Percentiles rank a stretch among this genome's conserved stretches.
phyloP scores from a whole-genome alignment of 345 rosid species.

The Ceriops tagal region DNA sequence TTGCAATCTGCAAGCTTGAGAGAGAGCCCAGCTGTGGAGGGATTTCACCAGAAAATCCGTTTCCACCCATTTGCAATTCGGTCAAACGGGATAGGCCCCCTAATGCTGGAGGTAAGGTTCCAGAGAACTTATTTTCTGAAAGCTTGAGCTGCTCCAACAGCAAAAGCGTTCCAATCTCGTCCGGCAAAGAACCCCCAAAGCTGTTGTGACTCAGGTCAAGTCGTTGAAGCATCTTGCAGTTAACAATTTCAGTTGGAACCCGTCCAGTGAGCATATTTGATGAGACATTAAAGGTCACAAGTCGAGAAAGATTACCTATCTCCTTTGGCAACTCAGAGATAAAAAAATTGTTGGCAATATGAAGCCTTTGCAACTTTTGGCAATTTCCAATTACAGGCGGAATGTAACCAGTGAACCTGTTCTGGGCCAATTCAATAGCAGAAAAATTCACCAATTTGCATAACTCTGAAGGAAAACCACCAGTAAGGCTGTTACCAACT shows the following conservation, averaged over 20 bases:
- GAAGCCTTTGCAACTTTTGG: conserved; percentile 60
- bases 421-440: conserved; percentile 69
- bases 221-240: conserved; percentile 66
- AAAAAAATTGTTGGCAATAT: conserved; percentile 60
- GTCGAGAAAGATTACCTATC: conserved; percentile 54
- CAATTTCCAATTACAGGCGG: conserved; percentile 57
- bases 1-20: conserved; percentile 73
- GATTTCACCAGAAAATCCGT: conserved; percentile 54
- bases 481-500: conserved; percentile 63
- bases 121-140: conserved; percentile 60
- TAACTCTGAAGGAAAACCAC: conserved; percentile 58
- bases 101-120: conserved; percentile 54
- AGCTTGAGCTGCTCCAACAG: conserved; percentile 71
- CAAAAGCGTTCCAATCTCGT: conserved; percentile 64
- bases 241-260: conserved; percentile 59
- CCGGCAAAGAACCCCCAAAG: conserved; percentile 48
- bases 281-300: conserved; percentile 70
- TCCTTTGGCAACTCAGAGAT: conserved; percentile 54
- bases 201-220: conserved; percentile 81
- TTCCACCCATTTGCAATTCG: conserved; percentile 86
- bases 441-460: conserved; percentile 63
- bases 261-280: conserved; percentile 62
- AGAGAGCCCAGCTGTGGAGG: conserved; percentile 60
- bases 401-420: conserved; percentile 59
- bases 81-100: conserved; percentile 63